Conservation (phyloP, 495 filamentous ascomycete genomes). For the Aspergillus homomorphus region DNA sequence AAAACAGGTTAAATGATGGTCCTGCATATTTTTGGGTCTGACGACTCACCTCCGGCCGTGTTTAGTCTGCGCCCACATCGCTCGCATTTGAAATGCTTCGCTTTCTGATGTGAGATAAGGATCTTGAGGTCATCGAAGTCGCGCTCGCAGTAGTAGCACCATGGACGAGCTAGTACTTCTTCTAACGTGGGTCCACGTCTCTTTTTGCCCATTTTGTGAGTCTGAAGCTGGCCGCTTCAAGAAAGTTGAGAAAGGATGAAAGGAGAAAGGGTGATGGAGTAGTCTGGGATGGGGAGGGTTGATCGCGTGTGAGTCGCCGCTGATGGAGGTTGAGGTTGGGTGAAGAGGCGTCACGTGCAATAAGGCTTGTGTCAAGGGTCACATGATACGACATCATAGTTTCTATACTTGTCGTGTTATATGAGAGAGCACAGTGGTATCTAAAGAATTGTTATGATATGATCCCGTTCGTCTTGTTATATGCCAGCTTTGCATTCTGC, state of each 20-base stretch:
- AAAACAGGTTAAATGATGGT: not conserved
- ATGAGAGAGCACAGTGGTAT: no score
- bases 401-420: not conserved
- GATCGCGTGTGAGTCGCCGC: conserved; percentile 5
- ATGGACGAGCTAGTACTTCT: conserved; percentile 81
- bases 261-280: not conserved
- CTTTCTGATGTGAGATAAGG: conserved; percentile 93
- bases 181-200: conserved; percentile 79
- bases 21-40: conserved; percentile 16
- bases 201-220: conserved; percentile 73
- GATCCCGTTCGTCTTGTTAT: no score
- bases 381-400: not conserved
- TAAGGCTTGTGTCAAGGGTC: not conserved
- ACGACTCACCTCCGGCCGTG: conserved; percentile 80
- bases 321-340: not conserved
- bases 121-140: conserved; percentile 98
- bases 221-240: not conserved
- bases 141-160: conserved; percentile 99
- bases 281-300: not conserved
- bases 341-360: conserved; percentile 7
- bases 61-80: conserved; percentile 82
- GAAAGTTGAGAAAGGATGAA: not conserved
- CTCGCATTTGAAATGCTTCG: conserved; percentile 98
- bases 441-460: no score
- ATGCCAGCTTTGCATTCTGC: no score